Conservation (phyloP, 75 land plant genomes). For the Azolla pinnata region DNA sequence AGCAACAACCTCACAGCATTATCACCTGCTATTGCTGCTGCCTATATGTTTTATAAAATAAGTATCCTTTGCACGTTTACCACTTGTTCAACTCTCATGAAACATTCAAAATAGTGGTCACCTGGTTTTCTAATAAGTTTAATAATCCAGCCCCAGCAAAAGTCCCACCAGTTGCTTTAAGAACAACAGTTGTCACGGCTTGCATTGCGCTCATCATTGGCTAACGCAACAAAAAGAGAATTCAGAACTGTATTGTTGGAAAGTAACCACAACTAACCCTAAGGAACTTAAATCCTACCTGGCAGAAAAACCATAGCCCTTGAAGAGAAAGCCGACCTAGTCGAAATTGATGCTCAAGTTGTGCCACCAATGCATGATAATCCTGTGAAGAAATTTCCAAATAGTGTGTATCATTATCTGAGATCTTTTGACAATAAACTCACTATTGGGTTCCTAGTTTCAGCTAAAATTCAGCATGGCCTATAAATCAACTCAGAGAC, state of each 20-base stretch:
- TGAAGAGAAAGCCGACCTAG: constrained; percentile 77
- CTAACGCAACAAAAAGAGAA: constrained; percentile 27
- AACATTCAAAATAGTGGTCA: too few relatives aligned
- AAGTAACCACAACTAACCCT: background rate
- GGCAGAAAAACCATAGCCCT: constrained; percentile 92
- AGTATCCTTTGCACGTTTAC: too few relatives aligned
- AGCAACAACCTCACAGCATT: constrained; percentile 84
- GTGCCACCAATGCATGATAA: constrained; percentile 96
- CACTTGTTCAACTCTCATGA: too few relatives aligned
- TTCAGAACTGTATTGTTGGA: too few relatives aligned
- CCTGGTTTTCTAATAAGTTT: constrained; percentile 89
- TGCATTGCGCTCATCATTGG: constrained; percentile 95
- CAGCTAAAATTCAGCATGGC: too few relatives aligned
- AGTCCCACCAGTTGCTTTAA: constrained; percentile 50
- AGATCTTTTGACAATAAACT: background rate
- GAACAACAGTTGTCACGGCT: constrained; percentile 59
- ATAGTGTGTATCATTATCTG: background rate
- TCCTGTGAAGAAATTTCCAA: constrained; percentile 35
- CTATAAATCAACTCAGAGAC: too few relatives aligned
- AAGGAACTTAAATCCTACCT: constrained; percentile 35
- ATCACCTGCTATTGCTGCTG: constrained; percentile 95
- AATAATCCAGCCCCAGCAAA: constrained; percentile 68
- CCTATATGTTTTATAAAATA: constrained; percentile 30
- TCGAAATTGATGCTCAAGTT: constrained; percentile 93
- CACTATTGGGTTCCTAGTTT: too few relatives aligned